phyloP scores from a whole-genome alignment of 495 filamentous ascomycete genomes.

The Annulohypoxylon moriforme region DNA sequence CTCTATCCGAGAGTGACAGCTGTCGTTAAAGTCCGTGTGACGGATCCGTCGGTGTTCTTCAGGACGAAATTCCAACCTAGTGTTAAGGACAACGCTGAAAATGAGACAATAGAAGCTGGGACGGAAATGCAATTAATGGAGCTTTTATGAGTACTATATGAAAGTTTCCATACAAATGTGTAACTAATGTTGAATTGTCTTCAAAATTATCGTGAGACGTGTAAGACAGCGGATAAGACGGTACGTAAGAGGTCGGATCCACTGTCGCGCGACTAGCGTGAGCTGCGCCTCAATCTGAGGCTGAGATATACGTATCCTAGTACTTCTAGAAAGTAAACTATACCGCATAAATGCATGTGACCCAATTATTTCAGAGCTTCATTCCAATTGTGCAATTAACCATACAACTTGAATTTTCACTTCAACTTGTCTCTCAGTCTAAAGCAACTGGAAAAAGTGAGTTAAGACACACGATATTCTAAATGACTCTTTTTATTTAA shows the following conservation, averaged over 20 bases:
- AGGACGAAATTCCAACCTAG: not conserved
- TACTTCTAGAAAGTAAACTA: not conserved
- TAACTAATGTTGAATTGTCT: constrained; percentile 26
- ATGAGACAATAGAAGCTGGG: not conserved
- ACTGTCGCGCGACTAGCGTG: constrained; percentile 12
- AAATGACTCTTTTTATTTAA: not conserved
- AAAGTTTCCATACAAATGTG: not conserved
- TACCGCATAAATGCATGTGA: constrained; percentile 11
- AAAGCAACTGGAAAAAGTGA: not conserved
- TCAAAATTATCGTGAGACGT: constrained; percentile 30
- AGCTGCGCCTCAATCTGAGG: constrained; percentile 33
- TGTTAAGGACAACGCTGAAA: not conserved
- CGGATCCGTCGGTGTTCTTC: constrained; percentile 15
- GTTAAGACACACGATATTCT: not conserved
- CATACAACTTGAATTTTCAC: constrained; percentile 29
- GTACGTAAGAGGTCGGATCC: constrained; percentile 23
- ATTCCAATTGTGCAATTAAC: constrained; percentile 27
- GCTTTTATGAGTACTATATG: not conserved
- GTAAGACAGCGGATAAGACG: constrained; percentile 27
- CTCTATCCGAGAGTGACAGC: not conserved
- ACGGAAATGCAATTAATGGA: not conserved
- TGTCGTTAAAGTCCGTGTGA: constrained; percentile 13
- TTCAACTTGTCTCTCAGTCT: constrained; percentile 14
- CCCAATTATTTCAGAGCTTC: not conserved
- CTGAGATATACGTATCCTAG: constrained; percentile 8